These are phyloP conservation scores for Termitomyces eurrhizus DNA, from an alignment of 768 basidiomycete species.

Conservation along the genomic window DNA sequence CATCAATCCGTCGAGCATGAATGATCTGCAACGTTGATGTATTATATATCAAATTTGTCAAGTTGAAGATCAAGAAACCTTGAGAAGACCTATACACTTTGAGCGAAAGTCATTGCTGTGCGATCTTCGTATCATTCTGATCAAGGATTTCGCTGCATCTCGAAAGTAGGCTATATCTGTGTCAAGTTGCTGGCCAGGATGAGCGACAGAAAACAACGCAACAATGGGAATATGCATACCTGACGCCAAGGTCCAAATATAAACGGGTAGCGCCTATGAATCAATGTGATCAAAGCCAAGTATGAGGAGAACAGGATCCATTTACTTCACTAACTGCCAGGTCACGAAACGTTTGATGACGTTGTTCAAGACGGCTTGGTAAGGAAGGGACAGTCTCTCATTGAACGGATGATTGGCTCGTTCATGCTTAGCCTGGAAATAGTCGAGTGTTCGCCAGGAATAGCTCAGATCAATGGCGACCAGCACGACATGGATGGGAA, in stretches of 20 bases:
- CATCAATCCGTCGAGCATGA: conserved; percentile 24
- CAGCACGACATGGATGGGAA: conserved; percentile 38
- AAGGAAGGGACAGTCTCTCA: conserved; percentile 50
- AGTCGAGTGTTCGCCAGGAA: conserved; percentile 25
- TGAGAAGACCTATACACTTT: conserved; percentile 39
- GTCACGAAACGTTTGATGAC: conserved; percentile 51
- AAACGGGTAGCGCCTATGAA: conserved; percentile 65
- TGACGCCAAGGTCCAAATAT: conserved; percentile 69
- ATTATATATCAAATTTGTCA: background rate
- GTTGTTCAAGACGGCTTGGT: conserved; percentile 47
- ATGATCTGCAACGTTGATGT: conserved; percentile 19
- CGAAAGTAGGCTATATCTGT: conserved; percentile 46
- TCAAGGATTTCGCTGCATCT: conserved; percentile 47
- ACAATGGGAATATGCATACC: conserved; percentile 31
- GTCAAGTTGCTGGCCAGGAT: conserved; percentile 48
- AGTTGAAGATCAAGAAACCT: conserved; percentile 31
- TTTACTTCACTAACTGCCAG: conserved; percentile 57
- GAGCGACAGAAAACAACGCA: background rate
- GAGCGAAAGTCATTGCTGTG: conserved; percentile 41
- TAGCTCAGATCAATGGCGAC: conserved; percentile 31
- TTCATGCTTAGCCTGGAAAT: conserved; percentile 9
- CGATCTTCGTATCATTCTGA: conserved; percentile 51
- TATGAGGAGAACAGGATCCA: conserved; percentile 6
- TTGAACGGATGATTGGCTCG: conserved; percentile 48
- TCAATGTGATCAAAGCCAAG: background rate